Base-by-base conservation (phyloP, 805 yeast genomes). In the Metschnikowia drakensbergensis region DNA sequence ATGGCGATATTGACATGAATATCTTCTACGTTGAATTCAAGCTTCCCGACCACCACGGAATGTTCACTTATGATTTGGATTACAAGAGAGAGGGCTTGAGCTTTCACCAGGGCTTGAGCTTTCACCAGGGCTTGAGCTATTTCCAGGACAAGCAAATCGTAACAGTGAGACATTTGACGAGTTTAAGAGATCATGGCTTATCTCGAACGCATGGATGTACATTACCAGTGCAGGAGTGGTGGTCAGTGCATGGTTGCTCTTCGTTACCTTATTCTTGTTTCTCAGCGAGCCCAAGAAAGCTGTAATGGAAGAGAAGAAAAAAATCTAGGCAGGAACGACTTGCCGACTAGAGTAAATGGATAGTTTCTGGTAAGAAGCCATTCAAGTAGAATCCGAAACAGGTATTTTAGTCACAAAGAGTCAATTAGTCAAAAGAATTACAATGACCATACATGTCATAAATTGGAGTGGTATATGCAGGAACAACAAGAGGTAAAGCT, bases 31-130 rank as follows among this genome's bases (percentile, higher is more conserved):
- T 79, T 17, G 68, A 72, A 45, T 89, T 94, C 67, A 76, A 76
- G 41, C 68, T 89, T 34, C 99, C 99, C 23, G 97, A 92, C 66
- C 97, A 90, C 61, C 96, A 94, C 67, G 99, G 99, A 49, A 86
- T 94, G 79, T 94, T 90, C 71, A 87, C 97, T 2, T 90, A 88
- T 65, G 76, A 77, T 52, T 75, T 86, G 40, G 85, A 86, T 59
- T 91, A 91, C 72, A 79, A 79, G 64, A 82, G 96, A 62, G 73
- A 80, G 10, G 98, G 98, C 5, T 75, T 76, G 58, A 75, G 87
- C 25, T 90, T 75, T 66, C 64, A n/a, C n/a, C n/a, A 80, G 10
- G 98, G 98, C 5, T 75, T 76, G 58, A 75, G 87, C 25, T 90
- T 75, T 66, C 64, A n/a, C n/a, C n/a, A 80, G 10, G 98, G 98